Evolutionary conservation across 306 rosid species (phyloP).

Genomic region (Pueraria montana): DNA sequence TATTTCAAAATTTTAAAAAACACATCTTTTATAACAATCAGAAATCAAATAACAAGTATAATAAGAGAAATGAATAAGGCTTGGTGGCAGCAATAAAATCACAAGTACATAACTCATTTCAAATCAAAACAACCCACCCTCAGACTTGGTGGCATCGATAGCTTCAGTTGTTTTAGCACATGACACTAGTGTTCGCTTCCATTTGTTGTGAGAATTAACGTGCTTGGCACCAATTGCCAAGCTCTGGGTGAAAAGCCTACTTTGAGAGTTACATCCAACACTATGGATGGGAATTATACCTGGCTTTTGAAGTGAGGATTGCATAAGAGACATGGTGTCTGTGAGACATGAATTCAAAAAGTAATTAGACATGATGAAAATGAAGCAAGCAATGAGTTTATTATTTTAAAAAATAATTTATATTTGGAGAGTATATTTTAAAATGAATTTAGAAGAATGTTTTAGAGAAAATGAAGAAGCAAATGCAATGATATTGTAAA

Average conservation of each 20-base stretch:
- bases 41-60: constrained; percentile 3
- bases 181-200: constrained; percentile 56
- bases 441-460: neutral
- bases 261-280: constrained; percentile 49
- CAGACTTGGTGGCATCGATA: constrained; percentile 51
- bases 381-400: neutral
- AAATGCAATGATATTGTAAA: no score
- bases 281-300: constrained; percentile 50
- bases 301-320: constrained; percentile 67
- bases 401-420: no score
- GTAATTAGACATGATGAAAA: no score
- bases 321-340: constrained; percentile 55
- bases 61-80: neutral
- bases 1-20: neutral
- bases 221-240: constrained; percentile 56
- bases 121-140: constrained; percentile 59
- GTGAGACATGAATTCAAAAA: constrained; percentile 53
- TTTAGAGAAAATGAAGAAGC: neutral
- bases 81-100: neutral
- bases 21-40: neutral
- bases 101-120: neutral
- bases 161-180: constrained; percentile 71
- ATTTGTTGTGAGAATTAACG: constrained; percentile 48
- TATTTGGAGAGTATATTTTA: neutral
- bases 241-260: constrained; percentile 52